Base-by-base conservation (phyloP, 176 grass and related monocot species). In the Hordeum marinum region DNA sequence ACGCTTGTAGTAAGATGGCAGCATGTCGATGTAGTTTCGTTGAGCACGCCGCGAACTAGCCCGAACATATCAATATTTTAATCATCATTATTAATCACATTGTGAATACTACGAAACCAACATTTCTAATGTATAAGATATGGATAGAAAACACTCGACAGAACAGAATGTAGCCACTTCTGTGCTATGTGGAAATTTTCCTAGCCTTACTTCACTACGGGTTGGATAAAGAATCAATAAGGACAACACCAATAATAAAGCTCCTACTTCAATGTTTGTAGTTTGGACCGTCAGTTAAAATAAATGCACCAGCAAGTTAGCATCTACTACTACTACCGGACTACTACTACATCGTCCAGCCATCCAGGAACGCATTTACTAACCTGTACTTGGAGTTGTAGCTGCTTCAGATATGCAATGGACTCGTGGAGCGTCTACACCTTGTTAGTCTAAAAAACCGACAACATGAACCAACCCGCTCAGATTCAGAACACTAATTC, bases 331-430 rank as follows among this genome's bases (percentile, higher is more conserved):
- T 9, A 42, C 31, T 32, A 32, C 31, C 31, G 31, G n/a, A n/a
- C n/a, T n/a, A n/a, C n/a, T 32, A 32, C 31, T 32, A 3, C 35
- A 72, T 72, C 12, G 15, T 26, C 69, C 39, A 27, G 17, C 50
- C 57, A 84, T 58, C 11, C 73, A 68, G 32, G 4, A 12, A 52
- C 69, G 18, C 71, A 11, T 80, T 35, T 68, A 75, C 84, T 89
- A 29, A 93, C 96, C 96, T 95, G 96, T 27, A 98, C 96, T 84
- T 98, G 96, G 58, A 98, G 87, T 88, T 98, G 96, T 34, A 98
- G 90, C 41, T 98, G 96, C 80, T 98, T 98, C 54, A 98, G 96
- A 82, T 98, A 98, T 46, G 95, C 96, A 6, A 98, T 98, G 36
- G 93, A 93, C 39, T 98, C 96, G 52, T 98, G n/a, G n/a, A n/a